phyloP scores from a whole-genome alignment of 768 basidiomycete species.

The Boletus pseudo-olivaceus region DNA sequence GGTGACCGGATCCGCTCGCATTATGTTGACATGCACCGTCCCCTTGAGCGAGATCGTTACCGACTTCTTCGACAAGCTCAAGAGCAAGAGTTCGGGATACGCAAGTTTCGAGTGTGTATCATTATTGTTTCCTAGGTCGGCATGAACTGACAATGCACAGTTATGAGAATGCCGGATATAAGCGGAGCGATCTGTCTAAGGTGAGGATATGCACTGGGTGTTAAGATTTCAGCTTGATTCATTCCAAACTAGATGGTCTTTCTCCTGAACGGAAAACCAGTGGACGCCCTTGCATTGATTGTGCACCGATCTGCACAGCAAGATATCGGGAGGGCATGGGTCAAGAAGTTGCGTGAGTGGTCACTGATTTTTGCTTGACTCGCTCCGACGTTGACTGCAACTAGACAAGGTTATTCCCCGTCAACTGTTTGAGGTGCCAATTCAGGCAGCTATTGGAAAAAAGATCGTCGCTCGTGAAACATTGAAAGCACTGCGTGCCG shows the following conservation, averaged over 20 bases:
- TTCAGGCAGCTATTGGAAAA: constrained; percentile 88
- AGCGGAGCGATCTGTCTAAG: constrained; percentile 76
- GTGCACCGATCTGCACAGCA: constrained; percentile 81
- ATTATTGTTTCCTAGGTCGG: not conserved
- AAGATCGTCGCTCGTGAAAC: constrained; percentile 89
- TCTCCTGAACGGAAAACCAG: constrained; percentile 80
- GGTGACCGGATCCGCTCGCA: constrained; percentile 43
- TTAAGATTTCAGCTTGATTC: not conserved
- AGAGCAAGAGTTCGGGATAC: constrained; percentile 88
- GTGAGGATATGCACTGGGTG: constrained; percentile 36
- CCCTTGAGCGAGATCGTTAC: constrained; percentile 93
- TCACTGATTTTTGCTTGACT: not conserved
- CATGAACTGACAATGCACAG: constrained; percentile 39
- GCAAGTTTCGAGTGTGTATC: constrained; percentile 82
- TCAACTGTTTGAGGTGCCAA: constrained; percentile 92
- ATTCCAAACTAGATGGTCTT: constrained; percentile 70
- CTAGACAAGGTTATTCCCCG: constrained; percentile 88
- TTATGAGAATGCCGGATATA: constrained; percentile 93
- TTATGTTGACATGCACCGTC: constrained; percentile 79
- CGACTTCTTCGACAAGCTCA: constrained; percentile 92
- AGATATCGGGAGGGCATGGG: constrained; percentile 76
- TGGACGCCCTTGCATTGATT: constrained; percentile 91
- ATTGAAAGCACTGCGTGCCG: constrained; percentile 77
- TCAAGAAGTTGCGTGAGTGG: constrained; percentile 84
- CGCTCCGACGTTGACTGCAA: not conserved